These are phyloP conservation scores for Escallonia rubra DNA, from an alignment of 129 eudicot species.

Conservation along the genomic window DNA sequence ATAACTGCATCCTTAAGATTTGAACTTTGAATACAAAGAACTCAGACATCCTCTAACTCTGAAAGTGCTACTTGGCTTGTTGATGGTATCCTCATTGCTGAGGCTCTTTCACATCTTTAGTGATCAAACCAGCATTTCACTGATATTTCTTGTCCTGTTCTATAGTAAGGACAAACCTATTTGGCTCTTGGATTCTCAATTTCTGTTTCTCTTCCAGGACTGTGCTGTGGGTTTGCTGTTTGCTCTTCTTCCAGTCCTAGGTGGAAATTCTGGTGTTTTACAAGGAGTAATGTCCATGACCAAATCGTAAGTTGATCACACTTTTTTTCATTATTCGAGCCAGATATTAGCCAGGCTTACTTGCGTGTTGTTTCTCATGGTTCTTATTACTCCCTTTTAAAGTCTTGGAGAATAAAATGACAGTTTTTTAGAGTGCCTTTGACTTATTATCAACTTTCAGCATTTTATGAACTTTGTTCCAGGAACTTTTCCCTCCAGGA, in stretches of 20 bases:
- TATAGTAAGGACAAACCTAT: background rate
- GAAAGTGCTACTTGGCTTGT: background rate
- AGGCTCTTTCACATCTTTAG: constrained; percentile 1
- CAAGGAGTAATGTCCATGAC: constrained; percentile 98
- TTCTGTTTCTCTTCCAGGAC: constrained; percentile 44
- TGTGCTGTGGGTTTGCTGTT: constrained; percentile 98
- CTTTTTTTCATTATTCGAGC: background rate
- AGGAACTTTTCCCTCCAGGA: too few relatives aligned
- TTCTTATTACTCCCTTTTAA: background rate
- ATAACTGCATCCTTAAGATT: background rate
- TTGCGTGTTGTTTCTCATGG: background rate
- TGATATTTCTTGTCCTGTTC: background rate
- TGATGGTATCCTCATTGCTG: background rate
- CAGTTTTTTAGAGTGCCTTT: too few relatives aligned
- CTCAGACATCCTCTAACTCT: background rate
- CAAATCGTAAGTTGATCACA: constrained; percentile 72
- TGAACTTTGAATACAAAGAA: constrained; percentile 3
- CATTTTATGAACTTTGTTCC: too few relatives aligned
- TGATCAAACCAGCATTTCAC: background rate
- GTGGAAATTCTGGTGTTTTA: constrained; percentile 89
- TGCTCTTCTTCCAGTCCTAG: constrained; percentile 95
- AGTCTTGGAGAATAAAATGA: background rate
- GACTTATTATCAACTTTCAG: too few relatives aligned
- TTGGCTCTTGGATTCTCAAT: background rate
- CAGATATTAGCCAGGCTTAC: background rate